These are phyloP conservation scores for Cercospora zeae-maydis DNA, from an alignment of 2,329 filamentous ascomycete genomes.

Conservation along the genomic window DNA sequence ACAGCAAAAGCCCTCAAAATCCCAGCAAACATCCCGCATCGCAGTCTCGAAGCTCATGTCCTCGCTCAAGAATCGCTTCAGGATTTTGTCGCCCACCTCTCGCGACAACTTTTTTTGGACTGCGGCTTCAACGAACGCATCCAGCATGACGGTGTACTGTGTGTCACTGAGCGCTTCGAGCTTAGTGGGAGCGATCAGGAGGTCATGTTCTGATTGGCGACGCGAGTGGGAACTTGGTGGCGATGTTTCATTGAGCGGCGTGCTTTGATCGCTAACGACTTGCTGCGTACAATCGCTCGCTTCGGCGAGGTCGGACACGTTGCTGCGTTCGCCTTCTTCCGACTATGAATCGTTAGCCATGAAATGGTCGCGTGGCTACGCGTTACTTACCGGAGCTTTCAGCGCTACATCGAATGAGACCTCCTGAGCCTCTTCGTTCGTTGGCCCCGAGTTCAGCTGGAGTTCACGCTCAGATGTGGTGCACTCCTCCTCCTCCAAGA, in stretches of 20 bases:
- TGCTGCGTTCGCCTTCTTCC: not conserved
- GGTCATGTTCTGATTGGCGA: not conserved
- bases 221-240: not conserved
- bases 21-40: slow-evolving; percentile 3
- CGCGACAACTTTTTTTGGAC: not conserved
- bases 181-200: not conserved
- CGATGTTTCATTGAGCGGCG: not conserved
- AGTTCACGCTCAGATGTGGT: not conserved
- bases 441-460: not conserved
- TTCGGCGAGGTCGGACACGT: not conserved
- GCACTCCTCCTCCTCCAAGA: not conserved
- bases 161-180: not conserved
- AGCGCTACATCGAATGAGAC: not conserved
- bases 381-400: not conserved
- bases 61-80: slow-evolving; percentile 2
- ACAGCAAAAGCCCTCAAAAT: not conserved
- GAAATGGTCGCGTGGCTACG: not conserved
- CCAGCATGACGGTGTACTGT: slow-evolving; percentile 1
- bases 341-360: not conserved
- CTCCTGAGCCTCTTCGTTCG: not conserved
- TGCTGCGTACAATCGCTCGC: not conserved
- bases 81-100: not conserved
- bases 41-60: not conserved
- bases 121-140: slow-evolving; percentile 2
- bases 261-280: not conserved